phyloP scores from a whole-genome alignment of 345 rosid species.

The Abelmoschus esculentus region DNA sequence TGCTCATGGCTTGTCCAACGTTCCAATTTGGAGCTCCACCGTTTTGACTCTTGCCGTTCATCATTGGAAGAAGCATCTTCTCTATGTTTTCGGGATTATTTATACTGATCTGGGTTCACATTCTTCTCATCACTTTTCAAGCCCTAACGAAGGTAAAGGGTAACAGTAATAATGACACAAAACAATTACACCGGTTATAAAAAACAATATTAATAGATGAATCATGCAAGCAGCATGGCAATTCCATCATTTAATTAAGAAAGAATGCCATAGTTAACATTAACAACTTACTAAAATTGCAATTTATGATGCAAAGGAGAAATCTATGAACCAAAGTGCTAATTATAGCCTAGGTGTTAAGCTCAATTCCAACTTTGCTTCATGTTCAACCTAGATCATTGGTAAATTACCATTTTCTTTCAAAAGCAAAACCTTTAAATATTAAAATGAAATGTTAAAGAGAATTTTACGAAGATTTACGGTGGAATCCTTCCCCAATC shows the following conservation, averaged over 20 bases:
- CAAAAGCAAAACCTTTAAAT: background rate
- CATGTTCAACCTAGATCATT: slow-evolving; percentile 16
- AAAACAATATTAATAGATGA: slow-evolving; percentile 6
- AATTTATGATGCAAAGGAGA: background rate
- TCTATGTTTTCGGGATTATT: slow-evolving; percentile 43
- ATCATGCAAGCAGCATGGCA: background rate
- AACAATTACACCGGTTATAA: background rate
- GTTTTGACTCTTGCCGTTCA: slow-evolving; percentile 64
- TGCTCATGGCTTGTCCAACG: slow-evolving; percentile 94
- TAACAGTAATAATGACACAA: slow-evolving; percentile 20
- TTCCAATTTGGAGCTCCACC: slow-evolving; percentile 84
- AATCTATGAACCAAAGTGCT: slow-evolving; percentile 1
- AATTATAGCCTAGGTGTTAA: background rate
- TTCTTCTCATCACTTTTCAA: slow-evolving; percentile 35
- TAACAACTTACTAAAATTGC: background rate
- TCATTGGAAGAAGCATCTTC: slow-evolving; percentile 65
- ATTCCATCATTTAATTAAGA: background rate
- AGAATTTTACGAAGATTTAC: background rate
- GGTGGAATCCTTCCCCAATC: background rate
- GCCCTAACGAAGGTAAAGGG: slow-evolving; percentile 35
- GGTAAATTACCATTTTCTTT: background rate
- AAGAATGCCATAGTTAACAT: background rate
- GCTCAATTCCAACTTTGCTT: background rate
- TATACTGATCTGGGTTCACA: slow-evolving; percentile 33
- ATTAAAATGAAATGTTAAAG: background rate